Base-by-base conservation (phyloP, 176 grass and related monocot species). In the Hyparrhenia diplandra region DNA sequence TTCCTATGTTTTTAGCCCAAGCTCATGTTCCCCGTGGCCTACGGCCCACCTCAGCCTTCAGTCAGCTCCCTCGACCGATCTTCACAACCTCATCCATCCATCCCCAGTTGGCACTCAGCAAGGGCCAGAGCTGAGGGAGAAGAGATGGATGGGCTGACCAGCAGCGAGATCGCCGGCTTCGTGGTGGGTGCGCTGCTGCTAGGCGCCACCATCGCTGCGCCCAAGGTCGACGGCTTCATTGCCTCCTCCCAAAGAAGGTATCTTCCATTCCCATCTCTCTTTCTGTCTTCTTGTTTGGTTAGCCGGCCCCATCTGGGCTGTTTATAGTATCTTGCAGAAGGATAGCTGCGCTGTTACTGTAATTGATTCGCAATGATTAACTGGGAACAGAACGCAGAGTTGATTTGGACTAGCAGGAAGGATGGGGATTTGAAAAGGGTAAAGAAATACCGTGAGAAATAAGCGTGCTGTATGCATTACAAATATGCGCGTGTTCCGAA, bases 91-190 rank as follows among this genome's bases (percentile, higher is more conserved):
- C 47, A 51, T 51, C 47, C 47, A 17, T 51, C 17, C 47, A n/a
- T n/a, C n/a, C n/a, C 17, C 47, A 51, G 47, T 6, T 13, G 45
- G 14, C 45, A 49, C 41, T 43, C 4, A 41, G 10, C 39, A 41
- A 41, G 9, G 39, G 39, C 12, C 13, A 5, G 49, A 34, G 46
- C 13, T 0, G 8, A 20, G 35, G 60, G 76, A 8, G 39, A 1
- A 10, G 60, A 20, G 16, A 97, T 94, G 92, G 94, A 90, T 23
- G 89, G 84, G 13, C 64, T 97, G 62, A 94, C 92, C 13, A 69
- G 77, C 4, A 98, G 88, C 81, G 95, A 98, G 81, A 75, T 98
- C 27, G 90, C 95, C 10, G 95, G 95, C 6, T 94, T 94, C n/a
- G 92, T 73, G 24, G 92, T 94, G 39, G 95, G 95, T 2, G 81